phyloP scores from a whole-genome alignment of 768 basidiomycete species.

The Rhizopogon sp. region DNA sequence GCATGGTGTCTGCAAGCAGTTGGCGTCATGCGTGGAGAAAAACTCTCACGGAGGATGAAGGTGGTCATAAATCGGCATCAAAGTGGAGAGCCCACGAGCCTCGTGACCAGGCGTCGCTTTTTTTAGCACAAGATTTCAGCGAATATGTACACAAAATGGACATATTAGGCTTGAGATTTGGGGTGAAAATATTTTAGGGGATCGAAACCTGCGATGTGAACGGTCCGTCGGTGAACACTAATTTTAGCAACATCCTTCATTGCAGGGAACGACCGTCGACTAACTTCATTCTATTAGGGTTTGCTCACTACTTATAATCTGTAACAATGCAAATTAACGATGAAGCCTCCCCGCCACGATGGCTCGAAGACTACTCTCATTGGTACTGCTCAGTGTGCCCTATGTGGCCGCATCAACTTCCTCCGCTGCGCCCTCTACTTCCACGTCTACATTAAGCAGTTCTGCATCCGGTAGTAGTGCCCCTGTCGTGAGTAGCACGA shows the following conservation, averaged over 20 bases:
- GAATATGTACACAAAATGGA: neutral
- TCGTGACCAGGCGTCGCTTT: too few species aligned
- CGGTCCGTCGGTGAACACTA: neutral
- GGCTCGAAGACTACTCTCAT: constrained; percentile 9
- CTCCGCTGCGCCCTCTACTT: neutral
- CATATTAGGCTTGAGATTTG: neutral
- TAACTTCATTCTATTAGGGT: too few species aligned
- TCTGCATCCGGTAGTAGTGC: constrained; percentile 1
- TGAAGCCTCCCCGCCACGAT: constrained; percentile 7
- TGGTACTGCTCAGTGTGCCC: constrained; percentile 10
- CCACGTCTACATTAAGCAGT: neutral
- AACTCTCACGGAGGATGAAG: neutral
- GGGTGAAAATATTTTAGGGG: neutral
- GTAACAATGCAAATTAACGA: neutral
- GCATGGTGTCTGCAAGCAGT: neutral
- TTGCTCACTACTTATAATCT: neutral
- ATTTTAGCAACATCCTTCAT: neutral
- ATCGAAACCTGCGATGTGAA: neutral
- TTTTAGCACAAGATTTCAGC: neutral
- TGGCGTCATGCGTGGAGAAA: neutral
- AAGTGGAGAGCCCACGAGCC: neutral
- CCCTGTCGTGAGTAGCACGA: constrained; percentile 4
- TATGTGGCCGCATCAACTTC: neutral
- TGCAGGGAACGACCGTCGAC: neutral
- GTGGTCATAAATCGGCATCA: neutral